Conservation (phyloP, 2,329 filamentous ascomycete genomes). For the Colletotrichum lini region DNA sequence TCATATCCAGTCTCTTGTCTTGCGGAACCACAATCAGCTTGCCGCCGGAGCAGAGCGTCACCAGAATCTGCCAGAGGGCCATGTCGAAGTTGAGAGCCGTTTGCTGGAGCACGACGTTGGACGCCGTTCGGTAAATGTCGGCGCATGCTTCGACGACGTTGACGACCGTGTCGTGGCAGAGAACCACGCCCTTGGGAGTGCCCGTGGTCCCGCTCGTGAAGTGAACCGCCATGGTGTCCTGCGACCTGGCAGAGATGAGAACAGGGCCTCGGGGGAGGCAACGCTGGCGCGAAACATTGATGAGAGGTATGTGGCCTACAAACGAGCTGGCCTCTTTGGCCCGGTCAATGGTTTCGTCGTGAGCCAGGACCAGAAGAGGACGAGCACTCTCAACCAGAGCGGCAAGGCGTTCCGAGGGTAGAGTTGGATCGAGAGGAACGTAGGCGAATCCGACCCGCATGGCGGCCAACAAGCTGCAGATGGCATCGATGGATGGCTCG, state of each 20-base stretch:
- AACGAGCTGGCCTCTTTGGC: neutral
- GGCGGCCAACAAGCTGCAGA: conserved; percentile 58
- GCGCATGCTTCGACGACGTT: conserved; percentile 49
- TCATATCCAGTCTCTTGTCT: conserved; percentile 53
- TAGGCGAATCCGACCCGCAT: conserved; percentile 55
- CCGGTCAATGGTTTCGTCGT: neutral
- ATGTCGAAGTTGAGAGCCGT: conserved; percentile 58
- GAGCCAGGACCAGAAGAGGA: neutral
- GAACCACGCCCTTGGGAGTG: conserved; percentile 58
- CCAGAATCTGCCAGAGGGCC: conserved; percentile 55
- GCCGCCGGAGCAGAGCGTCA: conserved; percentile 54
- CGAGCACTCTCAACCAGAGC: neutral
- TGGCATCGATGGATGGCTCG: conserved; percentile 52
- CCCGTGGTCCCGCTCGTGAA: conserved; percentile 52
- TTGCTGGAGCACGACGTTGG: conserved; percentile 53
- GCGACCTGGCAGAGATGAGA: neutral
- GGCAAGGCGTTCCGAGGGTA: neutral
- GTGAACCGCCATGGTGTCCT: conserved; percentile 48
- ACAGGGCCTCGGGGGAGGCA: conserved; percentile 42
- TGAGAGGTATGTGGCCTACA: neutral
- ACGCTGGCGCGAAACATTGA: neutral
- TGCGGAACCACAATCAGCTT: conserved; percentile 54
- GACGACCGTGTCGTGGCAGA: conserved; percentile 49
- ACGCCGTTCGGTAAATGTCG: conserved; percentile 47
- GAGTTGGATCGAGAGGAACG: conserved; percentile 56